phyloP scores from a whole-genome alignment of 257 asterid genomes.

The Solanum bukasovii region DNA sequence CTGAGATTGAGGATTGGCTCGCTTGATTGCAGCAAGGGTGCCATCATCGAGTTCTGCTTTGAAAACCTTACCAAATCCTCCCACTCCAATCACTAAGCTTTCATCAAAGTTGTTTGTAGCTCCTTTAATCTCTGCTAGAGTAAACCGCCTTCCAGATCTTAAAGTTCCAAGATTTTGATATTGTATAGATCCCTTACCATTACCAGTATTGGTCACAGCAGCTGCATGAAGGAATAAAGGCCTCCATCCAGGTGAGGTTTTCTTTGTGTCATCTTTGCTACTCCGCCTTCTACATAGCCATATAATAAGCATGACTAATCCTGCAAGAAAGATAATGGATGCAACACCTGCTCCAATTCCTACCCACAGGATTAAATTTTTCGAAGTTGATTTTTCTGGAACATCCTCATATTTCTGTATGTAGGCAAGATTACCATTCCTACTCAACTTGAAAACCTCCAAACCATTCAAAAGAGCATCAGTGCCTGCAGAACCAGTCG shows the following conservation, averaged over 20 bases:
- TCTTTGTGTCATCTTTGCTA: constrained; percentile 26
- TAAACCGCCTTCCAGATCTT: constrained; percentile 63
- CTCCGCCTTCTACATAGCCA: constrained; percentile 36
- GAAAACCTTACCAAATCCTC: constrained; percentile 86
- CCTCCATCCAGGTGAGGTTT: constrained; percentile 48
- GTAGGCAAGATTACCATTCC: constrained; percentile 57
- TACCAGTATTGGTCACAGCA: constrained; percentile 19
- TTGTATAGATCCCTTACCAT: constrained; percentile 26
- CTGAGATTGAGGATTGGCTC: constrained; percentile 82
- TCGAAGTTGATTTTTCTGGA: constrained; percentile 25
- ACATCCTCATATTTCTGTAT: constrained; percentile 28
- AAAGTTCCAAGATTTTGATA: constrained; percentile 24
- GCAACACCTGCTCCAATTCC: constrained; percentile 61
- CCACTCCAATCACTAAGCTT: constrained; percentile 67
- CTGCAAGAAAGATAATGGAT: constrained; percentile 37
- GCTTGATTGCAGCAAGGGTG: constrained; percentile 53
- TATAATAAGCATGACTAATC: constrained; percentile 12
- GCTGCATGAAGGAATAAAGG: constrained; percentile 45
- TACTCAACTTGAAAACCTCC: constrained; percentile 82
- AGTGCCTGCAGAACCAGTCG: constrained; percentile 55
- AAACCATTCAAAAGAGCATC: constrained; percentile 79
- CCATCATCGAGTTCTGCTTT: constrained; percentile 59
- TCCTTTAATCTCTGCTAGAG: constrained; percentile 50
- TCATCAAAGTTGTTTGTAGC: constrained; percentile 69
- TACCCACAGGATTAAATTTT: constrained; percentile 40